These are phyloP conservation scores for Gynandropsis gynandra DNA, from an alignment of 345 rosid genomes.

Conservation along the genomic window DNA sequence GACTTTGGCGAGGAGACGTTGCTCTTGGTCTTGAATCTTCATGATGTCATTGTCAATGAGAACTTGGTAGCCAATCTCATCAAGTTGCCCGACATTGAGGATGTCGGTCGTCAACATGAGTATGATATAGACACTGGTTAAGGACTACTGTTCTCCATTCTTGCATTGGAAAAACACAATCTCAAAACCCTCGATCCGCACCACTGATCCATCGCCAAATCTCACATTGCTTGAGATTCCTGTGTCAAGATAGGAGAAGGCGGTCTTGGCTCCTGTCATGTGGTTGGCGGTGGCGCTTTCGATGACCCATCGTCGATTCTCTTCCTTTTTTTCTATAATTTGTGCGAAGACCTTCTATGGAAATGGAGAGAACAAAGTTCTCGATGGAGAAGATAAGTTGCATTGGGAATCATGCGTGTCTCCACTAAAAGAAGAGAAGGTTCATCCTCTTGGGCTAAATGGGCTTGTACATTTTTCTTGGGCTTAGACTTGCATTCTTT, in stretches of 20 bases:
- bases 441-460: too few relatives aligned
- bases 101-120: neutral
- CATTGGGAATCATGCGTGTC: too few relatives aligned
- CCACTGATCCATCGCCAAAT: neutral
- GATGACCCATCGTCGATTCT: too few relatives aligned
- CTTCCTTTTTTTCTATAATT: too few relatives aligned
- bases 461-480: too few relatives aligned
- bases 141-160: neutral
- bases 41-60: neutral
- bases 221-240: neutral
- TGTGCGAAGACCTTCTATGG: too few relatives aligned
- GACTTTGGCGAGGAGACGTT: neutral
- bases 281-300: neutral
- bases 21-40: neutral
- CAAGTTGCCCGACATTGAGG: neutral
- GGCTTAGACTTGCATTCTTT: too few relatives aligned
- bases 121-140: neutral
- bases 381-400: too few relatives aligned
- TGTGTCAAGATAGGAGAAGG: neutral
- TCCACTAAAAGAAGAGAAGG: too few relatives aligned
- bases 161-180: neutral
- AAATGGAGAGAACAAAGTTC: too few relatives aligned
- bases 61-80: neutral
- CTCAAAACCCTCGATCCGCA: neutral
- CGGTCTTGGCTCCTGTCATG: neutral